phyloP scores from a whole-genome alignment of 2,329 filamentous ascomycete species.

The Colletotrichum karsti region DNA sequence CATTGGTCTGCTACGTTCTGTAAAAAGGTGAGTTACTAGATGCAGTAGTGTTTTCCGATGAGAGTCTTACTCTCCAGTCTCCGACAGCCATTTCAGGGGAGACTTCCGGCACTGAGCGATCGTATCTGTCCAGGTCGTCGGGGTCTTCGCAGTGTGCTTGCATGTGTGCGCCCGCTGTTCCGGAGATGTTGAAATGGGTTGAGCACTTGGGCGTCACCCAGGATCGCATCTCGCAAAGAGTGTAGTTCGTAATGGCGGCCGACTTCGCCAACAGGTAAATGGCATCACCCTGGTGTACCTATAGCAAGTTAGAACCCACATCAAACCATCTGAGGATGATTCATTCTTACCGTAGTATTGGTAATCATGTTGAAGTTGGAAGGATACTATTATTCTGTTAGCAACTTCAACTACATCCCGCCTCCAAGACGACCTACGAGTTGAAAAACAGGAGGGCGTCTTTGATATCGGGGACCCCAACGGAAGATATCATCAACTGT shows the following conservation, averaged over 20 bases:
- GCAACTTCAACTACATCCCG: background rate
- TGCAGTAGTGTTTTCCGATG: background rate
- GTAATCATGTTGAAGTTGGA: constrained; percentile 71
- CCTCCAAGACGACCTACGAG: constrained; percentile 44
- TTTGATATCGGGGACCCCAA: constrained; percentile 64
- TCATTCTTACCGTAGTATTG: constrained; percentile 47
- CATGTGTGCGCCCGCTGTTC: constrained; percentile 66
- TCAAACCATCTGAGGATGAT: background rate
- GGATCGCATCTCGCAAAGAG: constrained; percentile 73
- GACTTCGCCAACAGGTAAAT: constrained; percentile 73
- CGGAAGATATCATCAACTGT: constrained; percentile 75
- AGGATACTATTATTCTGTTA: constrained; percentile 54
- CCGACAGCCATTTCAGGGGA: constrained; percentile 40
- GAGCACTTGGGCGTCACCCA: constrained; percentile 73
- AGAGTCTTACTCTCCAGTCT: constrained; percentile 57
- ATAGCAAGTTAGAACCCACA: constrained; percentile 20
- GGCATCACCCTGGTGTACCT: constrained; percentile 53
- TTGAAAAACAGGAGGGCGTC: constrained; percentile 62
- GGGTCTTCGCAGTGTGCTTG: constrained; percentile 68
- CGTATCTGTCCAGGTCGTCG: constrained; percentile 63
- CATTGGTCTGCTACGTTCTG: constrained; percentile 61
- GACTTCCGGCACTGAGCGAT: constrained; percentile 45
- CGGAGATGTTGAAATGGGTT: constrained; percentile 66
- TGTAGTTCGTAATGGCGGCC: constrained; percentile 56
- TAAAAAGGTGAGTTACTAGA: background rate